Base-by-base conservation (phyloP, 768 basidiomycete species). In the Rhodotorula toruloides region DNA sequence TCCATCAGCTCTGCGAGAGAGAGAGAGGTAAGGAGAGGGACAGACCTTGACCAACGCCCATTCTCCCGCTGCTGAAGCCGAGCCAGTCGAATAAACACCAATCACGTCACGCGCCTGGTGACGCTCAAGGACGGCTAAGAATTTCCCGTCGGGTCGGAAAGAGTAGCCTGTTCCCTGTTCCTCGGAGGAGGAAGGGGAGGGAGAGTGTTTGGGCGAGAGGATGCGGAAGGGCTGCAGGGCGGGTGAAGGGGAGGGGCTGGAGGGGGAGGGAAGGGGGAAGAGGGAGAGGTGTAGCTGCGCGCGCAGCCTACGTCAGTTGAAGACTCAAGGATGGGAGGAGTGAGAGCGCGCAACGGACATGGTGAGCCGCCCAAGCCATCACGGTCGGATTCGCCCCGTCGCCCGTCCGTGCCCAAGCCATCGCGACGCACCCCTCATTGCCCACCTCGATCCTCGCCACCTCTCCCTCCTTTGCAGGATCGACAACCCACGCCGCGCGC, bases 101-200 rank as follows among this genome's bases (percentile, higher is more conserved):
- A 81, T 54, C 17, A 71, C 68, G 40, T 80, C 79, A 58, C 76
- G 77, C 3, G 74, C 73, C 22, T 65, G 31, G 60, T 80, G 79
- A 19, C 76, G 71, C 58, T 80, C 79, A 9, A 72, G 74, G 4
- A 79, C 54, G 31, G 77, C 78, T 37, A 80, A 61, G 63, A 78
- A 78, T 9, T 72, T 70, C 7, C 71, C 49, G 61, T 77, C 74
- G 10, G 68, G 67, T 12, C 53, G 61, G 37, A 73, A 62, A 2
- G 70, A 47, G 59, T 67, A 60, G 31, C 70, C 61, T 60, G 56
- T n/a, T n/a, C n/a, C n/a, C n/a, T 27, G 34, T n/a, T 16, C 17
- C 14, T 13, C 27, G 40, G 49, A 22, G 17, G 9, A 53, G 42
- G 34, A 2, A 6, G 19, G 4, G 21, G 25, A 34, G n/a, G 52